A percentile compares a stretch with the other conserved stretches of the same genome.
phyloP scores from a whole-genome alignment of 164 flowering plant genomes.

The Echeveria elegans region DNA sequence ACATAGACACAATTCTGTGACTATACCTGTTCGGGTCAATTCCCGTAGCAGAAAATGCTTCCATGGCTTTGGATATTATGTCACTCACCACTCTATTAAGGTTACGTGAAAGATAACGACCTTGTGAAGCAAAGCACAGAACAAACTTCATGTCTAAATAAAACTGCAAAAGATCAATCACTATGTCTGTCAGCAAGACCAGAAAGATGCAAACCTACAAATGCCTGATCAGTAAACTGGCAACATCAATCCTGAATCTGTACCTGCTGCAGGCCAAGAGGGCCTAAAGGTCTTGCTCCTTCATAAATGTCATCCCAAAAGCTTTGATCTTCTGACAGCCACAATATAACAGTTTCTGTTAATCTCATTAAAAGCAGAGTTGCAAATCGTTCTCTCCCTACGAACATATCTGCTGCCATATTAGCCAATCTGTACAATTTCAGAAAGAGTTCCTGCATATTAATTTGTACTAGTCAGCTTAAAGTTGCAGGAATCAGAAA shows the following conservation, averaged over 20 bases:
- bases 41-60: conserved; percentile 74
- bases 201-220: not conserved
- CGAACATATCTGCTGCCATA: conserved; percentile 91
- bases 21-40: conserved; percentile 77
- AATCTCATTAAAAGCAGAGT: conserved; percentile 84
- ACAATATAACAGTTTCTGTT: conserved; percentile 88
- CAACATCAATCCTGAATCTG: not conserved
- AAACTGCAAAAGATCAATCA: conserved; percentile 46
- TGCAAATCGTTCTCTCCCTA: conserved; percentile 89
- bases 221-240: not conserved
- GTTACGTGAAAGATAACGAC: conserved; percentile 81
- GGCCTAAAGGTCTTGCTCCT: conserved; percentile 74
- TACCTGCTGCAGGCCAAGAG: conserved; percentile 90
- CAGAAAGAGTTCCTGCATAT: conserved; percentile 64
- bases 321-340: conserved; percentile 86
- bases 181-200: not conserved
- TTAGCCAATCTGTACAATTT: conserved; percentile 64
- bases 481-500: not conserved
- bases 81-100: conserved; percentile 76
- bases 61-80: conserved; percentile 71
- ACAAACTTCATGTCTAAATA: conserved; percentile 97
- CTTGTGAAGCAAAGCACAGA: conserved; percentile 80
- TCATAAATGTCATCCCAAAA: conserved; percentile 98
- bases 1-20: not conserved
- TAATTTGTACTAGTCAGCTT: not conserved